Conservation (phyloP, 106 monocot genomes). For the Platanthera zijinensis region DNA sequence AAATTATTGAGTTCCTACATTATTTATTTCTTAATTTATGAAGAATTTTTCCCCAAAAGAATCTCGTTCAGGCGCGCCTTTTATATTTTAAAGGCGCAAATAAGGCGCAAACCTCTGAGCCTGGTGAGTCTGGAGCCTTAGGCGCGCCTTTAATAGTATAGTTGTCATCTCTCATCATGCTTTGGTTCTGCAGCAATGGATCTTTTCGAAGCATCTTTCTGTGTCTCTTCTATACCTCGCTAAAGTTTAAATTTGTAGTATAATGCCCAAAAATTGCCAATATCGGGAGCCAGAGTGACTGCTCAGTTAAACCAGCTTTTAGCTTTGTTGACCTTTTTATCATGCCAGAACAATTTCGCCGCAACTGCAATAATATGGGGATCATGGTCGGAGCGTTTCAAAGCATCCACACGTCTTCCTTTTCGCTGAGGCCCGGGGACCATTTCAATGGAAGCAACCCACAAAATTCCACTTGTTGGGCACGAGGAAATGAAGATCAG, state of each 20-base stretch:
- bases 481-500: slow-evolving; percentile 10
- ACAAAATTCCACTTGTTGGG: slow-evolving; percentile 84
- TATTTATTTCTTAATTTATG: too few species aligned
- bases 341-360: slow-evolving; percentile 86
- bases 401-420: slow-evolving; percentile 74
- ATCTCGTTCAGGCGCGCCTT: too few species aligned
- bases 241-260: slow-evolving; percentile 95
- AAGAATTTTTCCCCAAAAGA: too few species aligned
- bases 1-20: too few species aligned
- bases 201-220: slow-evolving; percentile 73
- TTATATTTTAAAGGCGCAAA: too few species aligned
- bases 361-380: slow-evolving; percentile 90
- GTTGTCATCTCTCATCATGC: slow-evolving; percentile 53
- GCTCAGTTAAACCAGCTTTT: slow-evolving; percentile 86
- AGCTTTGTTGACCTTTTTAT: slow-evolving; percentile 92
- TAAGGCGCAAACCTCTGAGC: too few species aligned
- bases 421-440: slow-evolving; percentile 75
- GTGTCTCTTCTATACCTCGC: slow-evolving; percentile 77
- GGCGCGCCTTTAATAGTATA: too few species aligned
- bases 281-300: slow-evolving; percentile 82
- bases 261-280: slow-evolving; percentile 89
- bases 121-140: too few species aligned
- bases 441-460: slow-evolving; percentile 94
- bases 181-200: slow-evolving; percentile 84
- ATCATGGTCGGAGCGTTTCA: slow-evolving; percentile 75